Evolutionary conservation across 306 rosid species (phyloP).

Genomic region (Vicia villosa): DNA sequence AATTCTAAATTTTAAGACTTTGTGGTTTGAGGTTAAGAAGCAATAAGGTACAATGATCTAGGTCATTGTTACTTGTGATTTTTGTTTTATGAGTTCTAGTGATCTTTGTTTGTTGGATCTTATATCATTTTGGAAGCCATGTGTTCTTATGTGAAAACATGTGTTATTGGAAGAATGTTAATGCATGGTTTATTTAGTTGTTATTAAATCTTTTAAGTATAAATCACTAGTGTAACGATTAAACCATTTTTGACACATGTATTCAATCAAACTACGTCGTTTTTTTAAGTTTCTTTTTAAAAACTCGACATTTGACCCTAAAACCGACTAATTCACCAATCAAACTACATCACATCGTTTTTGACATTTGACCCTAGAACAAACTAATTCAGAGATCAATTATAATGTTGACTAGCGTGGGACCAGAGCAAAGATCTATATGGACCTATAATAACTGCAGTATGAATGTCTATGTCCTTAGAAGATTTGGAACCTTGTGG

Average conservation of each 20-base stretch:
- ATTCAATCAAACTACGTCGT: no score
- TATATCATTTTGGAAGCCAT: constrained; percentile 18
- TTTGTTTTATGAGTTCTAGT: constrained; percentile 27
- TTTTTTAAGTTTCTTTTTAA: no score
- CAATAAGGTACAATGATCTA: constrained; percentile 41
- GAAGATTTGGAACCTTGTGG: constrained; percentile 10
- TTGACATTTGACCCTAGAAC: no score
- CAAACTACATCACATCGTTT: no score
- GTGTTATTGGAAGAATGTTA: constrained; percentile 20
- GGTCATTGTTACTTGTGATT: constrained; percentile 34
- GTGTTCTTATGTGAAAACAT: constrained; percentile 22
- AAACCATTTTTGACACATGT: no score
- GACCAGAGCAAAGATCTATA: no score
- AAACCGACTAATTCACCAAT: no score
- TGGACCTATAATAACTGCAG: no score
- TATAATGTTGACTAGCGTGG: no score
- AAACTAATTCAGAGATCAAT: no score
- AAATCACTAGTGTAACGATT: not conserved
- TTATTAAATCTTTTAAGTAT: not conserved
- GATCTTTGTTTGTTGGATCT: not conserved
- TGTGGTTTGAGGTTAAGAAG: constrained; percentile 36
- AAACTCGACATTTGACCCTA: no score
- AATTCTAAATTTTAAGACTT: constrained; percentile 20
- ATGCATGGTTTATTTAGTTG: constrained; percentile 11
- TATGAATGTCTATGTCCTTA: not conserved